Percentiles rank a stretch among this genome's conserved stretches.
These are phyloP conservation scores for Silybum marianum DNA, from an alignment of 129 eudicot genomes.

Conservation along the genomic window DNA sequence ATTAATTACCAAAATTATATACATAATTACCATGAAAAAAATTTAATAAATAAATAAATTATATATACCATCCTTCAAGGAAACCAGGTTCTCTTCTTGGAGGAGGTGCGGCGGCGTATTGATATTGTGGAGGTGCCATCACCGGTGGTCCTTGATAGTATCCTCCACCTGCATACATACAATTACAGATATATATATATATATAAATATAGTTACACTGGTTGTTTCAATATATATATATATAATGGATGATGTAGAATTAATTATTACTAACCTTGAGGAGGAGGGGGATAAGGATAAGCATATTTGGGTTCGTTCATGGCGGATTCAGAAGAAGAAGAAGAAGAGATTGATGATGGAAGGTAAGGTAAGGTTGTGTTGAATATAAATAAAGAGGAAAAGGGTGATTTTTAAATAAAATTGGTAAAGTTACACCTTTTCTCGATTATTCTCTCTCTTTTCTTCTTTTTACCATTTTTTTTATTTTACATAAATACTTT, in stretches of 20 bases:
- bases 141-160: constrained; percentile 96
- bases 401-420: neutral
- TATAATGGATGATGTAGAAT: neutral
- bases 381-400: constrained; percentile 25
- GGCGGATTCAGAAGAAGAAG: neutral
- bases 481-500: neutral
- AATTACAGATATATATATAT: neutral
- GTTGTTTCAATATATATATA: neutral
- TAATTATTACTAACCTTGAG: constrained; percentile 48
- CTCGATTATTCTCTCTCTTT: constrained; percentile 20
- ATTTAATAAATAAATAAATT: neutral
- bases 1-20: neutral
- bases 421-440: constrained; percentile 14
- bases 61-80: constrained; percentile 80
- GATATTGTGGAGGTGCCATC: constrained; percentile 86
- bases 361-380: neutral
- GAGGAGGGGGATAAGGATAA: constrained; percentile 75
- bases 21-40: neutral
- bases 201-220: neutral
- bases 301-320: constrained; percentile 87
- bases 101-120: constrained; percentile 73
- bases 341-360: neutral
- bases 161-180: constrained; percentile 33
- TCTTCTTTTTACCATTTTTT: neutral
- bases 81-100: constrained; percentile 72